These are phyloP conservation scores for Leucogyrophana mollusca DNA, from an alignment of 768 basidiomycete genomes.

Conservation along the genomic window DNA sequence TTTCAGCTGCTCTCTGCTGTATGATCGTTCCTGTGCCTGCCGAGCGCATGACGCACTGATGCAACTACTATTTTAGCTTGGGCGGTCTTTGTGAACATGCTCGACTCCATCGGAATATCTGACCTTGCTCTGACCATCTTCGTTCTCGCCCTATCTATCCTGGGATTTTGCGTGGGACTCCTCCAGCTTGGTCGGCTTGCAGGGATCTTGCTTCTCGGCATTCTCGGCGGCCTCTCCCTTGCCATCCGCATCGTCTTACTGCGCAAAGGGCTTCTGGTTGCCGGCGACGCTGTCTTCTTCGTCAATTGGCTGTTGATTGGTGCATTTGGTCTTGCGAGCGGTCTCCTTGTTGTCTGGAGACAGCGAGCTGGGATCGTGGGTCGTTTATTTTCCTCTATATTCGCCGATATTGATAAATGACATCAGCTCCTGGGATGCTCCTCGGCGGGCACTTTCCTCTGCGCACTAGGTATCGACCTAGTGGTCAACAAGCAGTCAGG, in stretches of 20 bases:
- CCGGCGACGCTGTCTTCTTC: slow-evolving; percentile 31
- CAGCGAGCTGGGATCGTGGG: slow-evolving; percentile 54
- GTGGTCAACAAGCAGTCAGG: slow-evolving; percentile 56
- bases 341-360: slow-evolving; percentile 40
- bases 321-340: slow-evolving; percentile 40
- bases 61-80: slow-evolving; percentile 41
- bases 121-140: slow-evolving; percentile 52
- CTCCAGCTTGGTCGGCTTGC: slow-evolving; percentile 48
- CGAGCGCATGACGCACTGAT: not conserved
- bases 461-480: slow-evolving; percentile 55
- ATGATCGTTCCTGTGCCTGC: slow-evolving; percentile 14
- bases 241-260: slow-evolving; percentile 56
- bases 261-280: slow-evolving; percentile 47
- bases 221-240: slow-evolving; percentile 56
- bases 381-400: slow-evolving; percentile 5
- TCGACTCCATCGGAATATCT: slow-evolving; percentile 44
- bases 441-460: slow-evolving; percentile 62
- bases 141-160: slow-evolving; percentile 45
- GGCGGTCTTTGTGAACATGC: slow-evolving; percentile 60
- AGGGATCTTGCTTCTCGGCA: slow-evolving; percentile 45
- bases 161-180: slow-evolving; percentile 54
- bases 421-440: slow-evolving; percentile 46
- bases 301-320: slow-evolving; percentile 57
- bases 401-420: not conserved
- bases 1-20: slow-evolving; percentile 49